Evolutionary conservation across 331 rosid species (phyloP).

Genomic region (Ulmus americana): DNA sequence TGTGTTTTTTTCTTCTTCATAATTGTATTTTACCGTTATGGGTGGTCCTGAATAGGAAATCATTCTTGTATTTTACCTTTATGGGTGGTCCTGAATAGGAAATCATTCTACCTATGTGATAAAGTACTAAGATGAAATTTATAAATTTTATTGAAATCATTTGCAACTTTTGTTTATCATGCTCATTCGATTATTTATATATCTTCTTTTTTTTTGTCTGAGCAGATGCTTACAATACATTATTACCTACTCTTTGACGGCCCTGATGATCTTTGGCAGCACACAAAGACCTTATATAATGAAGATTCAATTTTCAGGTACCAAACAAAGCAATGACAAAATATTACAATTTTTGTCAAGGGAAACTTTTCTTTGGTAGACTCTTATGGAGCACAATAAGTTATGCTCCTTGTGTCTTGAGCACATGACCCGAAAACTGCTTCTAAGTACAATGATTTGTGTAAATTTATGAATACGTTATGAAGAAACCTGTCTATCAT

Average conservation of each 20-base stretch:
- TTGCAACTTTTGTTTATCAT: background rate
- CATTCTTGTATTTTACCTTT: no score
- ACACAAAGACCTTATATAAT: constrained; percentile 50
- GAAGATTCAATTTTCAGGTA: constrained; percentile 79
- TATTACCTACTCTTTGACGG: constrained; percentile 85
- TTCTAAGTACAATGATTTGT: background rate
- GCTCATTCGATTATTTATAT: background rate
- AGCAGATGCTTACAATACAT: constrained; percentile 89
- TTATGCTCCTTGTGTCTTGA: background rate
- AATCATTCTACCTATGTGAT: no score
- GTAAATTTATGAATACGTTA: background rate
- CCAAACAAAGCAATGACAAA: constrained; percentile 1
- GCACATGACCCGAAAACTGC: background rate
- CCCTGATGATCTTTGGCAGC: constrained; percentile 75
- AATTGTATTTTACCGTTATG: no score
- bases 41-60: no score
- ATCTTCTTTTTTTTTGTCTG: constrained; percentile 14
- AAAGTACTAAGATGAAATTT: no score
- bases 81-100: no score
- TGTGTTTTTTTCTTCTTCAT: no score
- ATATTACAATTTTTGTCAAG: background rate
- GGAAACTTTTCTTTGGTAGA: background rate
- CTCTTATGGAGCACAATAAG: no score
- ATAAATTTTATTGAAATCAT: no score
- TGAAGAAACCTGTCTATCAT: background rate